Conservation (phyloP, 331 rosid genomes). For the Spiraea crenata region DNA sequence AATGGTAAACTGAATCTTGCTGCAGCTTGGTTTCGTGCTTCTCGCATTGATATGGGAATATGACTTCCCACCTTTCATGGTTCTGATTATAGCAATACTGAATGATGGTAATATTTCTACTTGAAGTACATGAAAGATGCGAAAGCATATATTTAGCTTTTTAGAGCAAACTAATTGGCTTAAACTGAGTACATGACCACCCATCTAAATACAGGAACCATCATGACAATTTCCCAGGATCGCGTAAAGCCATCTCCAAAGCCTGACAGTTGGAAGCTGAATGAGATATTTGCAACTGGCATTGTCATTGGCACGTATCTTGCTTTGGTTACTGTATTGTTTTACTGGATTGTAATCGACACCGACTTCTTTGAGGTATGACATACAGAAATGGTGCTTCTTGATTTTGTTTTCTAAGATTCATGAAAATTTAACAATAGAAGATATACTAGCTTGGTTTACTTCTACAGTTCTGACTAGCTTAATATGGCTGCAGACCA, state of each 20-base stretch:
- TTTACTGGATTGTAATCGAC: constrained; percentile 56
- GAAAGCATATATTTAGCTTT: background rate
- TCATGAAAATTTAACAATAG: background rate
- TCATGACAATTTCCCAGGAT: constrained; percentile 88
- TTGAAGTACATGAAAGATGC: background rate
- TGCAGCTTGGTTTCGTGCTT: constrained; percentile 79
- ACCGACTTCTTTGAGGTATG: constrained; percentile 83
- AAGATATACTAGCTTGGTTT: constrained; percentile 1
- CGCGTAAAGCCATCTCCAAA: constrained; percentile 82
- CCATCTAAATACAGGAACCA: constrained; percentile 52
- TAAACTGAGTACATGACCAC: background rate
- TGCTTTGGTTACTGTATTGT: constrained; percentile 75
- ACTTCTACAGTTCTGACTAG: background rate
- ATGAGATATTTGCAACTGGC: constrained; percentile 87
- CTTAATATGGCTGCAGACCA: constrained; percentile 42
- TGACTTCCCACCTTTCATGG: constrained; percentile 92
- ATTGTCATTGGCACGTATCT: constrained; percentile 79
- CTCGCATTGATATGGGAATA: constrained; percentile 77
- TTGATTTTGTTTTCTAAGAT: background rate
- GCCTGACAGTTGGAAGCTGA: constrained; percentile 93
- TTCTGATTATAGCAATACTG: constrained; percentile 69
- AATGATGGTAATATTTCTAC: constrained; percentile 61
- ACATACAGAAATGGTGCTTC: constrained; percentile 11
- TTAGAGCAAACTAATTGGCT: background rate
- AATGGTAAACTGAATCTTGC: constrained; percentile 22